Evolutionary conservation across 768 basidiomycete species (phyloP).

Genomic region (Suillus bovinus): DNA sequence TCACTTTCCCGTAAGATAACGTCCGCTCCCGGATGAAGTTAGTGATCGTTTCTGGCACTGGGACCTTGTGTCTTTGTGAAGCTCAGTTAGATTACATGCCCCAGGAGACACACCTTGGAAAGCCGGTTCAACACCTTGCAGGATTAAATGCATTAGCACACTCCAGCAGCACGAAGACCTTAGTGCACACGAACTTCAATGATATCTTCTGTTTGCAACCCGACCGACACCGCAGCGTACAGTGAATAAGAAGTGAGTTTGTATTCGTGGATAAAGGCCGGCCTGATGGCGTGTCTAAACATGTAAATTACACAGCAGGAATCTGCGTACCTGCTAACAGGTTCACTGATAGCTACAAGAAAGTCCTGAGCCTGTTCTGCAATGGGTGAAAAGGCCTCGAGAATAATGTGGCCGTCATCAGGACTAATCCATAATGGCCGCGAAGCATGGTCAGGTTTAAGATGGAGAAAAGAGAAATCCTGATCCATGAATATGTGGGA

Average conservation of each 20-base stretch:
- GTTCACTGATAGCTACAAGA: conserved; percentile 96
- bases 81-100: conserved; percentile 8
- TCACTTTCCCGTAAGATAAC: conserved; percentile 96
- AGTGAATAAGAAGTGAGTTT: conserved; percentile 97
- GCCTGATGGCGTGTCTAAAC: conserved; percentile 50
- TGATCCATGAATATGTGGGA: conserved; percentile 84
- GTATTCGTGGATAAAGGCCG: conserved; percentile 98
- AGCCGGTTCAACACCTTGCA: conserved; percentile 74
- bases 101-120: conserved; percentile 54
- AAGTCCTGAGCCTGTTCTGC: conserved; percentile 99
- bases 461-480: conserved; percentile 83
- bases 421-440: conserved; percentile 97
- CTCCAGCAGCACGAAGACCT: conserved; percentile 1
- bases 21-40: conserved; percentile 92
- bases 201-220: conserved; percentile 96
- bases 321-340: conserved; percentile 88
- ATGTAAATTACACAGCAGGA: conserved; percentile 28
- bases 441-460: conserved; percentile 89
- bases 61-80: conserved; percentile 56
- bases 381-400: conserved; percentile 97
- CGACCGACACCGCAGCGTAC: conserved; percentile 98
- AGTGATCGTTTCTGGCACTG: conserved; percentile 85
- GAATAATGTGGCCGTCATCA: conserved; percentile 88
- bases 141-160: conserved; percentile 7
- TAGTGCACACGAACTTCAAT: conserved; percentile 69